Percentiles rank a stretch among this genome's conserved stretches.
Conservation (phyloP, 228 moss, liverwort and hornwort species). For the Sphagnum fallax region DNA sequence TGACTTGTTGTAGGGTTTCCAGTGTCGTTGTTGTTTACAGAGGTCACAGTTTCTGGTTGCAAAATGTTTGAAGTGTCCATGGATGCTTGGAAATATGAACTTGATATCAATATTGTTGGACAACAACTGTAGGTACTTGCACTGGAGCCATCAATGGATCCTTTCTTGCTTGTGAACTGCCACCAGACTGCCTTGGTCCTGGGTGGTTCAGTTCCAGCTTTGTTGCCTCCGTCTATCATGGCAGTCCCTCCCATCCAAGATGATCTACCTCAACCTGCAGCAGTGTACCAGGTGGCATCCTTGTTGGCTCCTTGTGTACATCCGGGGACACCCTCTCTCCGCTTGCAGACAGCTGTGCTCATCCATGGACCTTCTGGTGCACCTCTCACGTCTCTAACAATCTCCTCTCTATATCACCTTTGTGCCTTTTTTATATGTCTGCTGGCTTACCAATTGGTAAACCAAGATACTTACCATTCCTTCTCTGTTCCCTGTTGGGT, state of each 20-base stretch:
- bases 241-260: conserved; percentile 25
- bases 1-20: background rate
- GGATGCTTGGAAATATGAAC: background rate
- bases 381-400: conserved; percentile 4
- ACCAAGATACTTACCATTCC: no score
- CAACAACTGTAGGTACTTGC: conserved; percentile 62
- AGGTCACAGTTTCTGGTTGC: conserved; percentile 4
- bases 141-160: conserved; percentile 63
- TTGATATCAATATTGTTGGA: background rate
- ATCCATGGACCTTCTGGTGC: conserved; percentile 76
- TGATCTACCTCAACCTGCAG: conserved; percentile 42
- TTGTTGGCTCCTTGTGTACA: conserved; percentile 91
- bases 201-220: conserved; percentile 64
- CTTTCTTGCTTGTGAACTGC: conserved; percentile 62
- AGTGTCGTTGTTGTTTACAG: background rate
- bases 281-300: conserved; percentile 52
- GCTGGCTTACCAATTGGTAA: no score
- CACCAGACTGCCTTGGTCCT: conserved; percentile 82
- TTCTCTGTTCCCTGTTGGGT: no score
- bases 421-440: no score
- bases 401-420: no score
- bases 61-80: background rate
- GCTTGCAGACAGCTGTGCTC: conserved; percentile 73
- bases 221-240: conserved; percentile 67
- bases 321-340: conserved; percentile 62